Evolutionary conservation across 129 eudicot species (phyloP), one percentile per base, ranked within the genome.

Genomic region (Saposhnikovia divaricata): DNA sequence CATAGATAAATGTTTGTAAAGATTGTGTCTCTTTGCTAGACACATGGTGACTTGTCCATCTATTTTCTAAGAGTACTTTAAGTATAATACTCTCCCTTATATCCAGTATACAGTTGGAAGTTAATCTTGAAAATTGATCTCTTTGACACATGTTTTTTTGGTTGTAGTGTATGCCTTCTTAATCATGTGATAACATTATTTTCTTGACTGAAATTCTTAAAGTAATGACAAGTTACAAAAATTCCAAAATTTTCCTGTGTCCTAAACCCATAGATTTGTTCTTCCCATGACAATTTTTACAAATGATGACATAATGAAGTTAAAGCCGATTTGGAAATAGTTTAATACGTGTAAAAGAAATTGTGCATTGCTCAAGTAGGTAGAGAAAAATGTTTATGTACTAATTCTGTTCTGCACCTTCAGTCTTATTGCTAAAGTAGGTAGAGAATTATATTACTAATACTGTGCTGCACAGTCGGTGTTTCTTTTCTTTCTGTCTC

Each of bases 1-100:
- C 34, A 61, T 61, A 61, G 69, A 61, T 61, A n/a, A 2, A 61
- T 59, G 68, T 59, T 61, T 61, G 69, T 61, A 61, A 61, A 61
- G 69, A 61, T 61, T 5, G 25, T 61, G 37, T 61, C 11, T 61
- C 34, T 61, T 34, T 9, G 15, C 11, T 61, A 61, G 28, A 14
- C 14, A 59, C 69, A 61, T 61, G 34, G 11, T 25, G 11, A 61
- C 69, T n/a, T 61, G 12, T 61, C 16, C 9, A 61, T 61, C 37
- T 8, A 61, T 61, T 21, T n/a, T 61, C 34, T n/a, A n/a, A 25
- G 25, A 61, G 69, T 61, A 9, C 12, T 61, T n/a, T 3, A 61
- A 61, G 69, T 61, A 21, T 8, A 61, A 9, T 25, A 59, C 34
- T 55, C n/a, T 3, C 66, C 14, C 34, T 61, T 61, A 25, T n/a